A percentile compares a stretch with the other conserved stretches of the same genome.
Conservation (phyloP, 106 monocot species). For the Dactylorhiza incarnata region DNA sequence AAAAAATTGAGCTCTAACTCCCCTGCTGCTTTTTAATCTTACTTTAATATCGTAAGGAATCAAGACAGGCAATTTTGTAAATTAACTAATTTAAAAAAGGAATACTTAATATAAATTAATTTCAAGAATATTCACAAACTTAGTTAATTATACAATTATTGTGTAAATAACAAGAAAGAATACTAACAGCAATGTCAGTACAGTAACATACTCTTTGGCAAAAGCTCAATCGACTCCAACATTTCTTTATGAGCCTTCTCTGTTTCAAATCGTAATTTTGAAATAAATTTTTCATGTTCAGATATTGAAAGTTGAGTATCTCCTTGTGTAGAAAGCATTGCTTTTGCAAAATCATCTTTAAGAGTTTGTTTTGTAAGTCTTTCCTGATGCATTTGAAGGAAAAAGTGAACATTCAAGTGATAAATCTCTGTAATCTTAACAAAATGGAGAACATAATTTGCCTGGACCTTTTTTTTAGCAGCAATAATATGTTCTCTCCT, state of each 20-base stretch:
- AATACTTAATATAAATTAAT: neutral
- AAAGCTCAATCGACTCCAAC: conserved; percentile 18
- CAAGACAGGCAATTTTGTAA: neutral
- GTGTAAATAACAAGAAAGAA: neutral
- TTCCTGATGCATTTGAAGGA: conserved; percentile 27
- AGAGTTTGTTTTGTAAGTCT: conserved; percentile 52
- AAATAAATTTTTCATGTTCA: conserved; percentile 40
- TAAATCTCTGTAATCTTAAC: neutral
- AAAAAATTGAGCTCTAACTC: neutral
- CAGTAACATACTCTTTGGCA: conserved; percentile 14
- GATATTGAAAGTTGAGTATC: conserved; percentile 23
- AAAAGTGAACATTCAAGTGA: neutral
- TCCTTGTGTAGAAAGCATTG: conserved; percentile 31
- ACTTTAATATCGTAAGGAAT: neutral
- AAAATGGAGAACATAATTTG: neutral
- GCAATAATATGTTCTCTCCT: conserved; percentile 24
- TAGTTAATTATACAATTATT: neutral
- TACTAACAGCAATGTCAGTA: neutral
- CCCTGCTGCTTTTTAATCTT: neutral
- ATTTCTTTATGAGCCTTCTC: conserved; percentile 44
- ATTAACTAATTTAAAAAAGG: neutral
- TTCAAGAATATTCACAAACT: neutral
- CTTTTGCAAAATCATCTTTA: conserved; percentile 44
- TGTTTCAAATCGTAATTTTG: conserved; percentile 29
- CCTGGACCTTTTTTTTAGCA: conserved; percentile 51